These are phyloP conservation scores for Penicillium canescens DNA, from an alignment of 495 filamentous ascomycete species.

Conservation along the genomic window DNA sequence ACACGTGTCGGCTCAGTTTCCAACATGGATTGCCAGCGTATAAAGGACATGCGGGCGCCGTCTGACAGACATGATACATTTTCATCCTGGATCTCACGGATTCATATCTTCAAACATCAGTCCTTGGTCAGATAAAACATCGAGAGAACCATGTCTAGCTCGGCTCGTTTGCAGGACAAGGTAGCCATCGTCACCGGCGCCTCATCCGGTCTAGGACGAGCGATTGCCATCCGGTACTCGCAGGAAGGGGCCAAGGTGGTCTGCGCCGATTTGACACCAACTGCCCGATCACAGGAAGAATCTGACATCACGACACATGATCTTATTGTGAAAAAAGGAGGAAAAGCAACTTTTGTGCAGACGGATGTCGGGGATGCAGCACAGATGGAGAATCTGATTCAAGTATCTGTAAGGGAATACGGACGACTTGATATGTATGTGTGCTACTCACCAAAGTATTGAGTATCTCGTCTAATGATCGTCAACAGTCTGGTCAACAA, in stretches of 20 bases:
- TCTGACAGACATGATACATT: too few species aligned
- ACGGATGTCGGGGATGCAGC: conserved; percentile 42
- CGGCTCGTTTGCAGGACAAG: conserved; percentile 31
- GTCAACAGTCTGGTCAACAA: conserved; percentile 52
- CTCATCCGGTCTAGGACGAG: conserved; percentile 49
- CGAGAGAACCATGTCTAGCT: background rate
- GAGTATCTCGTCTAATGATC: background rate
- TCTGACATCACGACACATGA: conserved; percentile 39
- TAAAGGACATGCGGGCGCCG: too few species aligned
- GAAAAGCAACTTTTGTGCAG: conserved; percentile 45
- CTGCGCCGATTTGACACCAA: conserved; percentile 47
- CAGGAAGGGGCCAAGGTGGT: conserved; percentile 47
- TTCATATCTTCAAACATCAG: too few species aligned
- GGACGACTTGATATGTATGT: conserved; percentile 53
- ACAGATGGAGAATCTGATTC: conserved; percentile 40
- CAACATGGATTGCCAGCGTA: too few species aligned
- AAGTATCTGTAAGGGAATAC: conserved; percentile 34
- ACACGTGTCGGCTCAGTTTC: too few species aligned
- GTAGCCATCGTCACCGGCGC: conserved; percentile 51
- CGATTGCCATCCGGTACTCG: conserved; percentile 45
- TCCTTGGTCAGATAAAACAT: too few species aligned
- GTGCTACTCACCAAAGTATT: too few species aligned
- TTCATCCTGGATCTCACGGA: too few species aligned
- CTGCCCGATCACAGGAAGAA: conserved; percentile 29
- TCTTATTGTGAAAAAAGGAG: conserved; percentile 36